Evolutionary conservation across 805 yeast species (phyloP), one percentile per base, ranked within the genome.

Genomic region (Sporopachydermia quercuum): DNA sequence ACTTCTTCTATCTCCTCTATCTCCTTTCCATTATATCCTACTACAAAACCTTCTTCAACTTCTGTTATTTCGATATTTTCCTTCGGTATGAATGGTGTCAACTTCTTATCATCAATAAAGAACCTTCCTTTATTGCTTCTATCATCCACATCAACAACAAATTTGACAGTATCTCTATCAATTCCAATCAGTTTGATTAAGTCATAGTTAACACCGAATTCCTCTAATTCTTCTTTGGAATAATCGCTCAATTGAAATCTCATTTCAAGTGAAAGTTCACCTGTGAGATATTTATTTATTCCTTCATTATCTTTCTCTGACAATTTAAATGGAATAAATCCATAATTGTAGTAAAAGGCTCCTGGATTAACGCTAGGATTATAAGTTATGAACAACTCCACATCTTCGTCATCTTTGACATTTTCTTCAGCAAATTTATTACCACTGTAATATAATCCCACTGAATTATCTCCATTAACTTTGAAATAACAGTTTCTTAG

Each of bases 401-500:
- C 39, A 17, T 45, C 40, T 8, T 42, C 41, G 23, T 36, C 37
- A 16, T 44, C 43, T 16, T 39, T 45, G 5, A 40, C 41, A 4
- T 30, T 40, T 15, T 42, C 49, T 3, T 42, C 19, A 5, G 18
- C 34, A 16, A 15, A 34, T n/a, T 23, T 36, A 23, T 8, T 8
- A 8, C 30, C 30, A n/a, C n/a, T 23, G 30, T 23, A 23, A n/a
- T 23, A 23, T 8, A 23, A n/a, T 8, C 38, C 37, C 18, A 18
- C 16, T 19, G 39, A 23, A 16, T 40, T 37, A 19, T 34, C 38
- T 6, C 46, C 41, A 38, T 51, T 57, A 15, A 51, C 56, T 19
- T 49, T 68, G 43, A 61, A 62, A 39, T 57, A 56, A 11, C 68
- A 66, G 45, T 63, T 68, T 8, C 55, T 42, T 14, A 59, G 54